These are phyloP conservation scores for Fusarium sp. DNA, from an alignment of 2,329 filamentous ascomycete species.

Conservation along the genomic window DNA sequence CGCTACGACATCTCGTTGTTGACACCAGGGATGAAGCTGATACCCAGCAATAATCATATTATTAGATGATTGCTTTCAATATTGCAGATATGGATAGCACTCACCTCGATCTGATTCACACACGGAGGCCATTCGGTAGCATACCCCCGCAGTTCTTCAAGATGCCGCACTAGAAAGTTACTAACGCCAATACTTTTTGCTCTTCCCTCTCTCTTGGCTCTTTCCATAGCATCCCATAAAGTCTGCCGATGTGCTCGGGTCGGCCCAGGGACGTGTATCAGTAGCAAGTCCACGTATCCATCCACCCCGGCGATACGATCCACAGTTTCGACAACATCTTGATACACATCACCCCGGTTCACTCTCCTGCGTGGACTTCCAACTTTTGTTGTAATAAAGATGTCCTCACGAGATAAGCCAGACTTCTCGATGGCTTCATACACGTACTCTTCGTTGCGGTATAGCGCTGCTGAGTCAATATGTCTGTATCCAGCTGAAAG, in stretches of 20 bases:
- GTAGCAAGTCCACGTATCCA: slow-evolving; percentile 78
- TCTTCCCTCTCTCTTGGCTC: slow-evolving; percentile 69
- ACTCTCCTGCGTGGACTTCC: slow-evolving; percentile 58
- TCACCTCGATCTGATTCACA: slow-evolving; percentile 80
- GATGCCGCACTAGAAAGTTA: slow-evolving; percentile 76
- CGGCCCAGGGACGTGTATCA: slow-evolving; percentile 75
- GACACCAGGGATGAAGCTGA: slow-evolving; percentile 80
- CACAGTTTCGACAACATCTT: slow-evolving; percentile 71
- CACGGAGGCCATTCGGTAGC: slow-evolving; percentile 77
- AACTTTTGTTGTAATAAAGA: slow-evolving; percentile 81
- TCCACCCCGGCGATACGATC: slow-evolving; percentile 68
- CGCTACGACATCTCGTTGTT: slow-evolving; percentile 59
- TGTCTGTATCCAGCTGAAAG: slow-evolving; percentile 71
- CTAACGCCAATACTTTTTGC: slow-evolving; percentile 78
- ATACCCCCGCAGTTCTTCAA: slow-evolving; percentile 76
- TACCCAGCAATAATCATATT: neutral
- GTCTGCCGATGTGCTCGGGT: slow-evolving; percentile 68
- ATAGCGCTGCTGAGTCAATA: slow-evolving; percentile 73
- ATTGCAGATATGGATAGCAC: slow-evolving; percentile 36
- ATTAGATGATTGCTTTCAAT: neutral
- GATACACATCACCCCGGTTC: slow-evolving; percentile 66
- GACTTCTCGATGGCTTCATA: slow-evolving; percentile 72
- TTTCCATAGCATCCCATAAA: slow-evolving; percentile 77
- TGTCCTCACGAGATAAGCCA: slow-evolving; percentile 66
- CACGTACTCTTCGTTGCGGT: slow-evolving; percentile 77